Base-by-base conservation (phyloP, 148 eudicot genomes). In the Polygonum aviculare region DNA sequence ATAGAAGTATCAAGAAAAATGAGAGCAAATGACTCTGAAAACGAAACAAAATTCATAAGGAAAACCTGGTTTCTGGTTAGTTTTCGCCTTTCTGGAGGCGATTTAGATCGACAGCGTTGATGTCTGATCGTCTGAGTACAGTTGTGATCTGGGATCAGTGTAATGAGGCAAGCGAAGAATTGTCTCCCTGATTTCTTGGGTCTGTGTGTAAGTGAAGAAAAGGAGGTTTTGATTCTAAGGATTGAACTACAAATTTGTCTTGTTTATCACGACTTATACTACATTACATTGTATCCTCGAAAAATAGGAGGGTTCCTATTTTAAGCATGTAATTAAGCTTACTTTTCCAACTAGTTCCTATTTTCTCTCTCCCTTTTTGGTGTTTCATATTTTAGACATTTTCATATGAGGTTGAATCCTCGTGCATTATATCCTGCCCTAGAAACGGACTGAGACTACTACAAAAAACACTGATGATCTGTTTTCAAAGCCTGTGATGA, bases 341-440 rank as follows among this genome's bases (percentile, higher is more conserved):
- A 60, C 69, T 12, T 60, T 60, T 60, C 38, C 69, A 60, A 60
- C 44, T 2, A 67, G 71, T 67, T 67, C 71, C 71, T 67, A 36
- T 16, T 67, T 14, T 35, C 44, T 67, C 71, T 67, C 71, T 14
- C n/a, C n/a, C n/a, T n/a, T n/a, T n/a, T n/a, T n/a, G n/a, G n/a
- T n/a, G n/a, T n/a, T n/a, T n/a, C n/a, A n/a, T n/a, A n/a, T n/a
- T n/a, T n/a, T n/a, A n/a, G 11, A 21, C 62, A 55, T 55, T 19
- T 8, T 21, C 54, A 50, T 7, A 4, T 39, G 41, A 39, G 41
- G 41, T 7, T 39, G 41, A 39, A 39, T 39, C 41, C 41, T 39
- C 41, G 41, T 39, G 41, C 41, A 39, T 39, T 39, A 26, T 26
- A 26, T 26, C 31, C 31, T 26, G 31, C 1, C 31, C 31, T 26